Evolutionary conservation across 495 filamentous ascomycete genomes (phyloP), one percentile per base, ranked within the genome.

Genomic region (Aspergillus panamensis): DNA sequence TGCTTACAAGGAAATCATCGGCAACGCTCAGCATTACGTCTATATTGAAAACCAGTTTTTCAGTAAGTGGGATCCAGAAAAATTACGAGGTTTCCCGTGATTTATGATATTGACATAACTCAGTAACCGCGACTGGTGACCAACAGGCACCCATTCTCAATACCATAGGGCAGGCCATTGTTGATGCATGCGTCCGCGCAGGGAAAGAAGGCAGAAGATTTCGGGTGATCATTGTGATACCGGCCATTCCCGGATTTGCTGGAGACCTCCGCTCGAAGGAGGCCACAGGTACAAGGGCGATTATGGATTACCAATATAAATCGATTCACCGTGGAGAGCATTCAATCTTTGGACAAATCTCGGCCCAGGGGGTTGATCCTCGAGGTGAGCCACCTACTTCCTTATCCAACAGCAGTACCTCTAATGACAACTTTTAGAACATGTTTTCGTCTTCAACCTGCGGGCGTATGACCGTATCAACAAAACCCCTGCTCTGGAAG

Each of bases 21-120:
- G 84, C 25, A 88, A 87, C 51, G 93, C 93, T 0, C 72, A 93
- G 72, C 90, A 97, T 67, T 96, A 86, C 66, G 87, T 97, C 47
- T 97, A 97, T 73, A 96, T 97, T 59, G 92, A 97, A 70, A 97
- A 97, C 63, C 93, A 97, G 62, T 96, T 97, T 77, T 97, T 97
- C 80, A 94, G 73, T 80, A 72, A 67, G 64, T 61, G 10, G 8
- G 51, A 45, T 6, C 6, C 13, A 20, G 1, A 9, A 19, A 14
- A 45, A 47, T 45, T 21, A 31, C 30, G 19, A 25, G 20, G 6
- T 47, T 58, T 14, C 51, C 54, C 25, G n/a, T 56, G n/a, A 25
- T n/a, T 48, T 45, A 8, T 45, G 16, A 42, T 53, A 45, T 62
- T 64, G 58, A 68, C 48, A n/a, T 25, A 17, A 1, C 10, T 35